Evolutionary conservation across 257 asterid genomes (phyloP), one percentile per base, ranked within the genome.

Genomic region (Galeopsis tetrahit): DNA sequence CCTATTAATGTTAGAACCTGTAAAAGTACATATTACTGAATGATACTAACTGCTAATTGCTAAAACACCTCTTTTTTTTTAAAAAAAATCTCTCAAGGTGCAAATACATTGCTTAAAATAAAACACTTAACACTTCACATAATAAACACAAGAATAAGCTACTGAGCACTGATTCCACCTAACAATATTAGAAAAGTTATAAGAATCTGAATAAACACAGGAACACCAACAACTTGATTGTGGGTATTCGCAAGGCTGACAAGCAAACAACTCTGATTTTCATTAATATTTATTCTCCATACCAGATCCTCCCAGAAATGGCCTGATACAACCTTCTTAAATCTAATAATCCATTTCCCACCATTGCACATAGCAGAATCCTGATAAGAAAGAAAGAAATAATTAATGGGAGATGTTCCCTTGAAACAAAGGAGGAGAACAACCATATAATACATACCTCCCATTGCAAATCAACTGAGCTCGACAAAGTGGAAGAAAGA

Each of bases 221-320:
- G 10, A n/a, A 49, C 74, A 44, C 57, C 65, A 68, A 17, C 40
- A 32, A 31, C 46, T 7, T 38, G 58, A 44, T 56, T 10, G 31
- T 46, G 31, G 70, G 56, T 46, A 40, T 71, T 42, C 10, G n/a
- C 34, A 17, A 6, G 28, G 66, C 35, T 5, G 61, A 14, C n/a
- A 33, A 15, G 3, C 4, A 10, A 71, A 66, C 66, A 48, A 11
- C 42, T 13, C 44, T n/a, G 8, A 39, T 21, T 38, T 34, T 44
- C 42, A 43, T 4, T 48, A 57, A 17, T 48, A 61, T 43, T 0
- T 6, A 48, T 60, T 39, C 61, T 68, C 8, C 90, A 76, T 86
- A 94, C 99, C 92, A 95, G 87, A 82, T 95, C 99, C 80, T 95
- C 99, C 99, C 99, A 95, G 52, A 92, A 95, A 55, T 96, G 98